A percentile compares a stretch with the other conserved stretches of the same genome.
phyloP scores from a whole-genome alignment of 148 eudicot species.

The Euryodendron excelsum region DNA sequence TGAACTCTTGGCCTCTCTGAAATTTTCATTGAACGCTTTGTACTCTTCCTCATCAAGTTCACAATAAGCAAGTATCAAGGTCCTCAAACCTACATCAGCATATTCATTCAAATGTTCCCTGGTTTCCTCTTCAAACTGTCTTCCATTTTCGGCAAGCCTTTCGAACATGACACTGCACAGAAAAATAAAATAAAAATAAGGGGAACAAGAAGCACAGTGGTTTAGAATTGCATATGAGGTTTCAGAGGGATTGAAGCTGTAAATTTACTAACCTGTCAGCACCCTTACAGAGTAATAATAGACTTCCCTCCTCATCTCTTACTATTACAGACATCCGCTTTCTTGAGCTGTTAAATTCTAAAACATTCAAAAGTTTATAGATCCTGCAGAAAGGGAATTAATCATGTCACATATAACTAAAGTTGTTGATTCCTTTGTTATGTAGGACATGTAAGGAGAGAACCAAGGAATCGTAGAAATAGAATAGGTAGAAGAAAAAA shows the following conservation, averaged over 20 bases:
- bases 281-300: slow-evolving; percentile 69
- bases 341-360: slow-evolving; percentile 80
- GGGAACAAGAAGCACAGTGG: background rate
- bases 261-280: slow-evolving; percentile 69
- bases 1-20: no score
- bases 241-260: background rate
- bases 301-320: slow-evolving; percentile 62
- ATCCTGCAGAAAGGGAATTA: slow-evolving; percentile 40
- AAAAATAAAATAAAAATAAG: no score
- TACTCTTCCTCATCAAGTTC: no score
- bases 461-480: no score
- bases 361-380: slow-evolving; percentile 54
- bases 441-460: no score
- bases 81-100: no score
- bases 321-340: slow-evolving; percentile 85
- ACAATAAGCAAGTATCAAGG: no score
- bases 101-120: slow-evolving; percentile 80
- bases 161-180: slow-evolving; percentile 79
- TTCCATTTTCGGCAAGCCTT: slow-evolving; percentile 57
- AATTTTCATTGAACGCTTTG: no score
- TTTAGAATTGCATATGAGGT: background rate
- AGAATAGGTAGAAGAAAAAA: no score
- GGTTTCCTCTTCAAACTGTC: slow-evolving; percentile 65
- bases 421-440: background rate
- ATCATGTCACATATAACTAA: background rate